These are phyloP conservation scores for Fusarium sp. DNA, from an alignment of 2,329 filamentous ascomycete genomes.

Conservation along the genomic window DNA sequence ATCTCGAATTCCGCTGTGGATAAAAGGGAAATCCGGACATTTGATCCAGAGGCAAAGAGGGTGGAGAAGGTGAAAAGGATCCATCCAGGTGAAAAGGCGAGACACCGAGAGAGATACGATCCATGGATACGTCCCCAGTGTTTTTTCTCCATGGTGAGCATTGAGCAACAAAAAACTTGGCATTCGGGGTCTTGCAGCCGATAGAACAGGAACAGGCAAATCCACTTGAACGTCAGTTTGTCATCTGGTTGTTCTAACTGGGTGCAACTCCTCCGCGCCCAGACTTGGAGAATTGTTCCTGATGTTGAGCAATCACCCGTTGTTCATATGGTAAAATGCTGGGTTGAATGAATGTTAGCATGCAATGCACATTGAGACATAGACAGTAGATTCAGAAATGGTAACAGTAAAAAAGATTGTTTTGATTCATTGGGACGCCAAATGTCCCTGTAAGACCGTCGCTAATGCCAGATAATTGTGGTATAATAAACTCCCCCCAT, in stretches of 20 bases:
- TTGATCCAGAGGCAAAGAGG: constrained; percentile 25
- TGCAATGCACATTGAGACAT: neutral
- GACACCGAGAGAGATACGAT: constrained; percentile 26
- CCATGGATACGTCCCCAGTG: neutral
- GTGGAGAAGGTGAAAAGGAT: constrained; percentile 21
- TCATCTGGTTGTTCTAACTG: constrained; percentile 34
- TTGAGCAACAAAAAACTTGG: constrained; percentile 22
- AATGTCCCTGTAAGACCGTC: constrained; percentile 36
- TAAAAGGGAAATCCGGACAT: constrained; percentile 1
- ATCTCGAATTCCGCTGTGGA: constrained; percentile 23
- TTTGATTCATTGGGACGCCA: constrained; percentile 42
- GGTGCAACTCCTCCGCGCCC: constrained; percentile 5
- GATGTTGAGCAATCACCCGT: neutral
- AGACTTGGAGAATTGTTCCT: neutral
- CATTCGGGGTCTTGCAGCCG: constrained; percentile 35
- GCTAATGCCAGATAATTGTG: constrained; percentile 43
- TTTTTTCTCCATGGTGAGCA: constrained; percentile 5
- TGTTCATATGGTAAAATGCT: neutral
- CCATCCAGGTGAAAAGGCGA: constrained; percentile 26
- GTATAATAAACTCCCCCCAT: constrained; percentile 36
- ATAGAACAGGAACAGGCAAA: constrained; percentile 13
- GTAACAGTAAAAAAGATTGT: constrained; percentile 23
- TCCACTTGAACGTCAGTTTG: constrained; percentile 20
- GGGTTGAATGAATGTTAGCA: neutral
- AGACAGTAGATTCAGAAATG: neutral